Percentiles rank a stretch among this genome's conserved stretches.
These are phyloP conservation scores for Didymella glomerata DNA, from an alignment of 2,329 filamentous ascomycete genomes.

Conservation along the genomic window DNA sequence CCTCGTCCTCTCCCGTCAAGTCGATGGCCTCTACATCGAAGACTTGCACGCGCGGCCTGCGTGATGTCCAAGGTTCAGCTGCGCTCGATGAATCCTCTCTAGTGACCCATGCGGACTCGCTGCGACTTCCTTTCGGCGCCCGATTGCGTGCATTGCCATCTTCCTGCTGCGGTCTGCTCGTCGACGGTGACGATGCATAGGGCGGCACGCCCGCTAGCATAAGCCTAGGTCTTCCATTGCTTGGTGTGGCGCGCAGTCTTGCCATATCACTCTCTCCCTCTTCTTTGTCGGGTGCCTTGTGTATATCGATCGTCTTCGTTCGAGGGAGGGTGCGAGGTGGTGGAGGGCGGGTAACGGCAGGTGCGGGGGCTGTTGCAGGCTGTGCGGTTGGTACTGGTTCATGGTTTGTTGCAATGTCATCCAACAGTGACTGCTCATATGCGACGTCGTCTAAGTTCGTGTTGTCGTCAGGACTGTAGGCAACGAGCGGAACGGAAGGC, in stretches of 20 bases:
- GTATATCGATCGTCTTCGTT: constrained; percentile 38
- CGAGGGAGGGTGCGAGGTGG: constrained; percentile 32
- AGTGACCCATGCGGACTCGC: constrained; percentile 6
- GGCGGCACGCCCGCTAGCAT: constrained; percentile 40
- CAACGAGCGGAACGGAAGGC: constrained; percentile 38
- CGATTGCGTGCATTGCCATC: constrained; percentile 3
- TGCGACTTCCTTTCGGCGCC: not conserved
- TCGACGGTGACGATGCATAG: constrained; percentile 16
- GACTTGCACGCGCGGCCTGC: constrained; percentile 22
- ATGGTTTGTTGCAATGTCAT: constrained; percentile 33
- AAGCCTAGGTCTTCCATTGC: constrained; percentile 51
- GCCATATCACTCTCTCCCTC: constrained; percentile 51
- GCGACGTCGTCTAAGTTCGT: constrained; percentile 34
- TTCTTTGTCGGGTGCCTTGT: constrained; percentile 29
- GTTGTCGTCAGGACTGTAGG: constrained; percentile 40
- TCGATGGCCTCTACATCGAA: constrained; percentile 49
- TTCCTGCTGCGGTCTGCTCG: constrained; percentile 11
- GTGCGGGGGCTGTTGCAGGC: constrained; percentile 25
- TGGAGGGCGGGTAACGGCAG: constrained; percentile 26
- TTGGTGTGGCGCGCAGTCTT: constrained; percentile 54
- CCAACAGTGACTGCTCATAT: constrained; percentile 23
- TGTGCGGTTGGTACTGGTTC: constrained; percentile 23
- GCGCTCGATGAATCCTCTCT: constrained; percentile 15
- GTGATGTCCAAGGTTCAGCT: constrained; percentile 16
- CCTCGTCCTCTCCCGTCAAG: constrained; percentile 43